Base-by-base conservation (phyloP, 192 early-diverging fungal genomes). In the Haplosporangium gracile region DNA sequence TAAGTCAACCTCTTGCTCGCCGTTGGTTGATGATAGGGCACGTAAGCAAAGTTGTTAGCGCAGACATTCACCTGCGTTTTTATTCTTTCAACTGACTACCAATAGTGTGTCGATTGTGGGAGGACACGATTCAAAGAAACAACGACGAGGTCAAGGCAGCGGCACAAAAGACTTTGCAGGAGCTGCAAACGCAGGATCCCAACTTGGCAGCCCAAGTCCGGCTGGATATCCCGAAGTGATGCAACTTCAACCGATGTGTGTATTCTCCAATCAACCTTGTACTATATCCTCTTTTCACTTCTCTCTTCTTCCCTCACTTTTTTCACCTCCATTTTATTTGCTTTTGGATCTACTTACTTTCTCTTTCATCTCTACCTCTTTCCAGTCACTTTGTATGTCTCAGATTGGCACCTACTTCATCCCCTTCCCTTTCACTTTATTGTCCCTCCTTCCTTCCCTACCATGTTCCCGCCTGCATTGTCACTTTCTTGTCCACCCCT, bases 71-170 rank as follows among this genome's bases (percentile, higher is more conserved):
- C 47, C 22, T 11, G n/a, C 26, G 6, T 32, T 13, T n/a, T 70
- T 16, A 4, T 47, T 29, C 42, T 15, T 72, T 38, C 39, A 4
- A 49, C 10, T 60, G 20, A 26, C 3, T 40, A 38, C 22, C 20
- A 40, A 39, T 77, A 81, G 84, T 65, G 18, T 93, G 92, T 57
- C 85, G 87, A 16, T 83, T 93, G 4, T 93, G 84, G 82, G 92
- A 93, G 32, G 81, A 93, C 71, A 83, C 90, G 0, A 72, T 78
- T 4, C 39, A 88, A 29, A 80, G 92, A 20, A 91, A 93, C 70
- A 83, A 49, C 11, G 71, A 77, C 3, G 92, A 93, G 9, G 91
- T 93, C 39, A 82, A 83, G 47, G 77, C 80, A 43, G 91, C 91
- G 20, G 85, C 81, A 2, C 60, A 91, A 63, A 76, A 53, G 32